Evolutionary conservation across 2,329 filamentous ascomycete genomes (phyloP).

Genomic region (Botrytis fabae): DNA sequence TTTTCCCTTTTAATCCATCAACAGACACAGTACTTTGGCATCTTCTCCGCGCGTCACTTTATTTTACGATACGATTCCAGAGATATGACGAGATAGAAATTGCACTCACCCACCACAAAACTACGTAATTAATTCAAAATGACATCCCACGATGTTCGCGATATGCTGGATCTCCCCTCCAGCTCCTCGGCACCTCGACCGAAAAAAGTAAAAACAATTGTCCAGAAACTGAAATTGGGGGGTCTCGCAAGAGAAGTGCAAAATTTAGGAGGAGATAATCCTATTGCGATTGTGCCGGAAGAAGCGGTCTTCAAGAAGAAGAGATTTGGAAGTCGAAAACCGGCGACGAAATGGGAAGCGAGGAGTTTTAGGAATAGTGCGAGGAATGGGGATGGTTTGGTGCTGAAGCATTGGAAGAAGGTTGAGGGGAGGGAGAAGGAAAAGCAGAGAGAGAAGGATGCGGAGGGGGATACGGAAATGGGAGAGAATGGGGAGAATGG

Average conservation of each 20-base stretch:
- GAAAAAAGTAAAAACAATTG: constrained; percentile 73
- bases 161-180: constrained; percentile 77
- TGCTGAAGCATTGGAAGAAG: constrained; percentile 76
- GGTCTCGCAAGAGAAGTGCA: constrained; percentile 66
- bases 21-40: background rate
- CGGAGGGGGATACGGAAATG: constrained; percentile 44
- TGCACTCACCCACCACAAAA: background rate
- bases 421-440: constrained; percentile 54
- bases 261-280: constrained; percentile 64
- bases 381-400: constrained; percentile 63
- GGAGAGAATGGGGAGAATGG: constrained; percentile 42
- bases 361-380: constrained; percentile 75
- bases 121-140: constrained; percentile 46
- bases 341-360: constrained; percentile 64
- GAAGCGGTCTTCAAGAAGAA: constrained; percentile 60
- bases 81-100: background rate
- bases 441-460: constrained; percentile 45
- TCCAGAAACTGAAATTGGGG: constrained; percentile 60
- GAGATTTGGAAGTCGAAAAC: constrained; percentile 55
- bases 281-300: constrained; percentile 65
- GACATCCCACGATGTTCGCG: constrained; percentile 79
- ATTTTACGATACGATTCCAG: background rate
- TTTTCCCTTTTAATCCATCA: constrained; percentile 9
- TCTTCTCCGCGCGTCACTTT: background rate
- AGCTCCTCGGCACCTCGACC: constrained; percentile 57